Evolutionary conservation across 768 basidiomycete genomes (phyloP), one percentile per base, ranked within the genome.

Genomic region (Stropharia rugosoannulata): DNA sequence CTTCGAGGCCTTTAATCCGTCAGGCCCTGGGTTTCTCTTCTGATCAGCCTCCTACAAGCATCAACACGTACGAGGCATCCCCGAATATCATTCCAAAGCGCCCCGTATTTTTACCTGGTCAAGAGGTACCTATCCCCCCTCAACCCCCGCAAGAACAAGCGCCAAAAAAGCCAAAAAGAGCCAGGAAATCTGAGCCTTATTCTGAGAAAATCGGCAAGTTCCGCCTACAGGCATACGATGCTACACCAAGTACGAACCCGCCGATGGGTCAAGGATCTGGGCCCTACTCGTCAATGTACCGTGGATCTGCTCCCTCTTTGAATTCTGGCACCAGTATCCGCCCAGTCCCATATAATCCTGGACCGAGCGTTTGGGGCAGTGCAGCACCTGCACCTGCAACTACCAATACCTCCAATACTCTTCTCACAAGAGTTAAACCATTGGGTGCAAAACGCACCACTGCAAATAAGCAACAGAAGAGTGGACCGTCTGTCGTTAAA

Each of bases 101-200:
- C 11, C 59, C 66, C 2, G 59, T 66, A 29, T 85, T 82, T 63
- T 75, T 86, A 37, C 84, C 84, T n/a, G 84, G 84, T 6, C 84
- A 85, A 62, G 60, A 61, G 36, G 62, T 64, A 16, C 55, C 61
- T 5, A 43, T 55, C 9, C 62, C 55, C 29, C 55, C 57, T 6
- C 61, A 59, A 41, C 52, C 62, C 37, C 58, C 58, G 25, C 38
- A 36, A 6, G n/a, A 15, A 7, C 64, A 57, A 59, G 67, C 68
- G 53, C 22, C 55, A 11, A 56, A 64, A 41, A 64, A 64, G 60
- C 62, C 51, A 47, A 39, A 60, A 61, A 59, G 51, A 66, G 66
- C 59, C 60, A 58, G 70, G 66, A 71, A 69, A 56, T 59, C 63
- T 40, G 69, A 71, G 22, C 74, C 73, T 8, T 83, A 74, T 62